A percentile compares a stretch with the other conserved stretches of the same genome.
Conservation (phyloP, 306 rosid genomes). For the Hippophae rhamnoides region DNA sequence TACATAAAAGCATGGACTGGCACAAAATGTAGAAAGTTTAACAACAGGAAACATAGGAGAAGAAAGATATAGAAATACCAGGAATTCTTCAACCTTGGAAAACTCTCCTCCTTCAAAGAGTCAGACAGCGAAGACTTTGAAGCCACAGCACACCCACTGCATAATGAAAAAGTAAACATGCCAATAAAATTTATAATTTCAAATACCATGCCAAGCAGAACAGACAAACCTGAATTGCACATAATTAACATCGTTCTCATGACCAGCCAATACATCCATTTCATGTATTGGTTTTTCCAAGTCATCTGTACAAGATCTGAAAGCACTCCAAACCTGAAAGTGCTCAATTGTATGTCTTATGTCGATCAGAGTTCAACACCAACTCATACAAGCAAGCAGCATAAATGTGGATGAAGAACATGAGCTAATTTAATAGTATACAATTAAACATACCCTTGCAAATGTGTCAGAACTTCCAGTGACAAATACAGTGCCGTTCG, state of each 20-base stretch:
- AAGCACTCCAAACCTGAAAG: conserved; percentile 82
- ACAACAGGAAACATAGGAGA: neutral
- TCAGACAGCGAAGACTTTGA: conserved; percentile 54
- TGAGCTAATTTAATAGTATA: conserved; percentile 13
- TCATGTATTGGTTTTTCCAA: conserved; percentile 60
- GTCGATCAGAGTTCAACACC: conserved; percentile 18
- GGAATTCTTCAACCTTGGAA: conserved; percentile 57
- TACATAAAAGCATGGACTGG: conserved; percentile 5
- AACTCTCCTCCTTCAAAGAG: conserved; percentile 55
- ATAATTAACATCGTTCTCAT: conserved; percentile 83
- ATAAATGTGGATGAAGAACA: conserved; percentile 14
- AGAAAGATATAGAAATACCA: conserved; percentile 39
- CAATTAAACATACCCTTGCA: conserved; percentile 56
- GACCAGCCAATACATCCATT: conserved; percentile 79
- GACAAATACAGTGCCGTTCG: conserved; percentile 83
- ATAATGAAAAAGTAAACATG: conserved; percentile 20
- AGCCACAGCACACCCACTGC: conserved; percentile 79
- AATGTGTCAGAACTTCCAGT: conserved; percentile 86
- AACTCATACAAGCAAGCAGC: conserved; percentile 17
- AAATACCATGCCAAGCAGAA: conserved; percentile 5
- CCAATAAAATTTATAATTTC: conserved; percentile 13
- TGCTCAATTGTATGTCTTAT: conserved; percentile 15
- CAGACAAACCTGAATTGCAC: conserved; percentile 78
- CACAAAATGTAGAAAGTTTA: conserved; percentile 1
- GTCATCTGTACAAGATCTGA: conserved; percentile 45